phyloP scores from a whole-genome alignment of 2,329 filamentous ascomycete species.

The Aureobasidium sp. region DNA sequence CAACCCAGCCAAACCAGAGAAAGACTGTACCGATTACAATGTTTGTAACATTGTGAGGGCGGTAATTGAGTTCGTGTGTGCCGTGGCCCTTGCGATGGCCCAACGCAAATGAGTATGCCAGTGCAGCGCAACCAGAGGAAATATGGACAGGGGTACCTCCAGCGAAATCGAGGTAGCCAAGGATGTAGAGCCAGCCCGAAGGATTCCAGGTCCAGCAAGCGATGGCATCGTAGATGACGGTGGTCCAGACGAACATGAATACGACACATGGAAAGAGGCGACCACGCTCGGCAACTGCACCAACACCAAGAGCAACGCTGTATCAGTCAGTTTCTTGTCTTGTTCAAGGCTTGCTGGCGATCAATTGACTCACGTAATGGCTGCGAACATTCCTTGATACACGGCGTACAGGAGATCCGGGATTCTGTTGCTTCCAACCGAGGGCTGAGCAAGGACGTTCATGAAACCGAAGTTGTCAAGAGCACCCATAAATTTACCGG shows the following conservation, averaged over 20 bases:
- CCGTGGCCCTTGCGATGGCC: slow-evolving; percentile 79
- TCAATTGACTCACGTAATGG: slow-evolving; percentile 61
- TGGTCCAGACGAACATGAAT: slow-evolving; percentile 92
- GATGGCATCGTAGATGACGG: slow-evolving; percentile 83
- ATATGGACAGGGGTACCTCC: slow-evolving; percentile 90
- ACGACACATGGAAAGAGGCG: slow-evolving; percentile 81
- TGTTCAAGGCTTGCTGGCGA: no score
- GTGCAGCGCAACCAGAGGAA: slow-evolving; percentile 69
- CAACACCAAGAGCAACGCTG: slow-evolving; percentile 73
- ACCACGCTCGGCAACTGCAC: slow-evolving; percentile 78
- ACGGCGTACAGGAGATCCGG: slow-evolving; percentile 80
- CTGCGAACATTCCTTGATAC: slow-evolving; percentile 84
- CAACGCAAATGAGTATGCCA: slow-evolving; percentile 87
- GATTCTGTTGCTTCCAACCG: slow-evolving; percentile 63
- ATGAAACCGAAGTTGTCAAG: slow-evolving; percentile 73
- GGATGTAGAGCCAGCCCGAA: slow-evolving; percentile 67
- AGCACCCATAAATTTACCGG: slow-evolving; percentile 69
- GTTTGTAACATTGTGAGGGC: slow-evolving; percentile 87
- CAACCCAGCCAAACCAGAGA: slow-evolving; percentile 93
- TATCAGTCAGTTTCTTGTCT: slow-evolving; percentile 9
- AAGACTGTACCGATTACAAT: slow-evolving; percentile 90
- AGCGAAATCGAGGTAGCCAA: slow-evolving; percentile 82
- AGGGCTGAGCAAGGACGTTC: slow-evolving; percentile 66
- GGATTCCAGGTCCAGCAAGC: slow-evolving; percentile 95
- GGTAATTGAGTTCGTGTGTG: slow-evolving; percentile 82